A percentile compares a stretch with the other conserved stretches of the same genome.
These are phyloP conservation scores for Elaeagnus macrophylla DNA, from an alignment of 306 rosid species.

Conservation along the genomic window DNA sequence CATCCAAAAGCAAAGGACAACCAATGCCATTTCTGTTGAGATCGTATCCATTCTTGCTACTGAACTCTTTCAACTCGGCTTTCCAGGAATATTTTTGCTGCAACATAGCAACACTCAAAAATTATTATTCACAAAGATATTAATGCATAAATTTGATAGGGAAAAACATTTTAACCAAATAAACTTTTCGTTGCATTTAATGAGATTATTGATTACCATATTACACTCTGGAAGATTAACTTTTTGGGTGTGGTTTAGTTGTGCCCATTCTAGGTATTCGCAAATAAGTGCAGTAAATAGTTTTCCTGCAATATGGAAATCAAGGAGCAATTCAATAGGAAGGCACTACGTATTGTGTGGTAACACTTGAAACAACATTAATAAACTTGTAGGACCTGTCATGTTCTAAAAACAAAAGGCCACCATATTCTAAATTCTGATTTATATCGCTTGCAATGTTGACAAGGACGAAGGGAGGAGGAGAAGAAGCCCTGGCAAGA, in stretches of 20 bases:
- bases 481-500: no score
- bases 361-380: no score
- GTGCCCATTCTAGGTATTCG: constrained; percentile 94
- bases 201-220: constrained; percentile 50
- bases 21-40: constrained; percentile 86
- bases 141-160: not conserved
- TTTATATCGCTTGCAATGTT: no score
- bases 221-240: constrained; percentile 96
- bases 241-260: constrained; percentile 22
- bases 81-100: constrained; percentile 96
- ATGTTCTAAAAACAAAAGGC: no score
- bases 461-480: no score
- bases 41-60: constrained; percentile 89
- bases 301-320: constrained; percentile 55
- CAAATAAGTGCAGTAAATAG: constrained; percentile 81
- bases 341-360: no score
- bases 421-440: no score
- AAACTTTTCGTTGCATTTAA: not conserved
- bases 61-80: constrained; percentile 82
- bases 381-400: no score
- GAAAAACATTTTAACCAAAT: not conserved
- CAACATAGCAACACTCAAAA: constrained; percentile 5
- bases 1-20: constrained; percentile 89
- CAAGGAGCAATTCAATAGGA: not conserved
- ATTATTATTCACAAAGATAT: not conserved